phyloP scores from a whole-genome alignment of 2,329 filamentous ascomycete species.

The Aschersonia sp. region DNA sequence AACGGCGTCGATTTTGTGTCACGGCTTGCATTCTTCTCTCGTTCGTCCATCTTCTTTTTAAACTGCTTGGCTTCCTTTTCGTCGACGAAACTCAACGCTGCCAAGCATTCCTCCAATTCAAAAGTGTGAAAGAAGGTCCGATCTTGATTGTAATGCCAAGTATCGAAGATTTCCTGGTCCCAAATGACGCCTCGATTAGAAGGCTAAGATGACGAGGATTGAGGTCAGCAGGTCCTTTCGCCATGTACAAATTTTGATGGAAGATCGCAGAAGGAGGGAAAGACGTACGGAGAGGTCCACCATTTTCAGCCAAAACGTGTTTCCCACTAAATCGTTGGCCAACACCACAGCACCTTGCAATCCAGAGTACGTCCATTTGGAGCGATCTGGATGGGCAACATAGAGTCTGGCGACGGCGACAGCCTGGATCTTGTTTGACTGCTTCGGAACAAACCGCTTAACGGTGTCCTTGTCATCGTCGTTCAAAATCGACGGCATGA shows the following conservation, averaged over 20 bases:
- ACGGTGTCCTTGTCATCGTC: slow-evolving; percentile 95
- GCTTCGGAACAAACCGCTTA: slow-evolving; percentile 85
- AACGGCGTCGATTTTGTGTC: slow-evolving; percentile 70
- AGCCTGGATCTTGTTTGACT: slow-evolving; percentile 93
- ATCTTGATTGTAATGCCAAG: slow-evolving; percentile 91
- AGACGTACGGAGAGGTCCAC: slow-evolving; percentile 75
- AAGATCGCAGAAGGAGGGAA: background rate
- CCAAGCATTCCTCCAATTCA: slow-evolving; percentile 84
- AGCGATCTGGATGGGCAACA: slow-evolving; percentile 73
- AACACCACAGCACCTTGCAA: slow-evolving; percentile 85
- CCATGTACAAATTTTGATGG: background rate
- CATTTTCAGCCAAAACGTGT: slow-evolving; percentile 95
- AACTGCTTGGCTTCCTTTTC: slow-evolving; percentile 97
- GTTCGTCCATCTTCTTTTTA: slow-evolving; percentile 92
- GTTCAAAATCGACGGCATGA: slow-evolving; percentile 56
- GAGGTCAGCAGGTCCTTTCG: background rate
- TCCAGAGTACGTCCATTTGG: slow-evolving; percentile 87
- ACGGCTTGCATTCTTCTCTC: slow-evolving; percentile 91
- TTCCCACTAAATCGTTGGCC: slow-evolving; percentile 84
- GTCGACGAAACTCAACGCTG: slow-evolving; percentile 82
- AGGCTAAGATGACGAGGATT: slow-evolving; percentile 31
- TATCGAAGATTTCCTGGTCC: slow-evolving; percentile 97
- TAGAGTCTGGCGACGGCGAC: slow-evolving; percentile 90
- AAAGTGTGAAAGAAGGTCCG: slow-evolving; percentile 97
- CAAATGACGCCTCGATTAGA: slow-evolving; percentile 76